Percentiles rank a stretch among this genome's conserved stretches.
These are phyloP conservation scores for Penicillium expansum DNA, from an alignment of 2,329 filamentous ascomycete genomes.

Conservation along the genomic window DNA sequence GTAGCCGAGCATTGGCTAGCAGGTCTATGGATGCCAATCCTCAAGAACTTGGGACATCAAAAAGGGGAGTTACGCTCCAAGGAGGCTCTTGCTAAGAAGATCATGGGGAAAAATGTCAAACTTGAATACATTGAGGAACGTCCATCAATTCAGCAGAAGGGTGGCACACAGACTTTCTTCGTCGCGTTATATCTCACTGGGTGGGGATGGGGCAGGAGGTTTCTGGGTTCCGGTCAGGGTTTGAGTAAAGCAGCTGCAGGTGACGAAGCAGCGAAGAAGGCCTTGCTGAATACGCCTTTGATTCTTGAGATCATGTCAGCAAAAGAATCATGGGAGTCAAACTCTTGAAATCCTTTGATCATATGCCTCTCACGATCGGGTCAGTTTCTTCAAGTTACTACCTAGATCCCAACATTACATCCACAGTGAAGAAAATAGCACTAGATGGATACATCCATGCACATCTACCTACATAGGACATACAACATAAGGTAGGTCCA, in stretches of 20 bases:
- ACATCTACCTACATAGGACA: background rate
- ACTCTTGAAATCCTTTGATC: background rate
- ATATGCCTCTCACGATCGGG: background rate
- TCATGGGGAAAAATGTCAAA: conserved; percentile 58
- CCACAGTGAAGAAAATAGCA: background rate
- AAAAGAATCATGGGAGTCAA: conserved; percentile 26
- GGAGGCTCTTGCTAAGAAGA: conserved; percentile 50
- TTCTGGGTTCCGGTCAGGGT: conserved; percentile 47
- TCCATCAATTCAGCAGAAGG: conserved; percentile 31
- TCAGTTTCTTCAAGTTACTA: background rate
- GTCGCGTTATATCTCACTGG: conserved; percentile 50
- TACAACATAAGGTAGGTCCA: background rate
- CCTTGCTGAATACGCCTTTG: conserved; percentile 39
- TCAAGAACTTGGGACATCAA: conserved; percentile 43
- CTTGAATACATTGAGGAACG: conserved; percentile 58
- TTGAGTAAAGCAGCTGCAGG: conserved; percentile 46
- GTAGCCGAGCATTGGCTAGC: conserved; percentile 69
- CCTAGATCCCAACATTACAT: background rate
- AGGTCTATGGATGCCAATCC: conserved; percentile 66
- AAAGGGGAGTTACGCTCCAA: conserved; percentile 49
- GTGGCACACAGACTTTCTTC: conserved; percentile 43
- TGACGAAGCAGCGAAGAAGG: conserved; percentile 44
- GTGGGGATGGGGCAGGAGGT: conserved; percentile 46
- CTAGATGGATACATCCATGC: background rate
- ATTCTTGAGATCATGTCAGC: conserved; percentile 39